Evolutionary conservation across 2,329 filamentous ascomycete species (phyloP).

Genomic region (Trichoderma sp.): DNA sequence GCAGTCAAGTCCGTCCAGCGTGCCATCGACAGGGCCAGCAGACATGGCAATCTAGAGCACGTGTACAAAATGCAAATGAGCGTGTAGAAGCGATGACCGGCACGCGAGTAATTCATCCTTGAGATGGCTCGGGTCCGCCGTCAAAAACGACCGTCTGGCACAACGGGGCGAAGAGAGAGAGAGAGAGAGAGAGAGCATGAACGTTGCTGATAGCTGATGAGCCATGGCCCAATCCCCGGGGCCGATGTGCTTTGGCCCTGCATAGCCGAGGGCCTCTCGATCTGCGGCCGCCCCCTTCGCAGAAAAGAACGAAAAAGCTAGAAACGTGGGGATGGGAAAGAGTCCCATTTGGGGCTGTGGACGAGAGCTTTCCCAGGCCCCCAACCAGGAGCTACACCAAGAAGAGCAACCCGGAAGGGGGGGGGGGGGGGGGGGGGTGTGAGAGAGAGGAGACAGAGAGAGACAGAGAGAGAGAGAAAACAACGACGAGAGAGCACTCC

Average conservation of each 20-base stretch:
- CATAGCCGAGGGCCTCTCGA: constrained; percentile 40
- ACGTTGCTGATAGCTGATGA: constrained; percentile 10
- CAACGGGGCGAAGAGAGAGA: no score
- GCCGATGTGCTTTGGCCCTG: constrained; percentile 29
- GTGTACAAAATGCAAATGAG: not conserved
- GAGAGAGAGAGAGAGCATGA: no score
- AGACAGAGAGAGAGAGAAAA: not conserved
- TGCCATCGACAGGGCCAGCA: not conserved
- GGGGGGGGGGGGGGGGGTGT: not conserved
- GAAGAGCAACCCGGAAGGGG: constrained; percentile 7
- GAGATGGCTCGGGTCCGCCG: not conserved
- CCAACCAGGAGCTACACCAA: constrained; percentile 11
- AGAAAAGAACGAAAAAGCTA: constrained; percentile 25
- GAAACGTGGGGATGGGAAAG: constrained; percentile 30
- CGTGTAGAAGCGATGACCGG: not conserved
- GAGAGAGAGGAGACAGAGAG: not conserved
- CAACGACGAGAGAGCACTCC: not conserved
- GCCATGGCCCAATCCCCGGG: not conserved
- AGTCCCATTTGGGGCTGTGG: constrained; percentile 20
- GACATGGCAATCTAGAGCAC: not conserved
- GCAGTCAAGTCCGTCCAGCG: not conserved
- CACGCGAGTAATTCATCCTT: not conserved
- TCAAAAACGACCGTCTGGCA: no score
- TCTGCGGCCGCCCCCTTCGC: constrained; percentile 33
- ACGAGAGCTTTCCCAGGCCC: constrained; percentile 6